Evolutionary conservation across 441 rosid genomes (phyloP).

Genomic region (Populus hybrid): DNA sequence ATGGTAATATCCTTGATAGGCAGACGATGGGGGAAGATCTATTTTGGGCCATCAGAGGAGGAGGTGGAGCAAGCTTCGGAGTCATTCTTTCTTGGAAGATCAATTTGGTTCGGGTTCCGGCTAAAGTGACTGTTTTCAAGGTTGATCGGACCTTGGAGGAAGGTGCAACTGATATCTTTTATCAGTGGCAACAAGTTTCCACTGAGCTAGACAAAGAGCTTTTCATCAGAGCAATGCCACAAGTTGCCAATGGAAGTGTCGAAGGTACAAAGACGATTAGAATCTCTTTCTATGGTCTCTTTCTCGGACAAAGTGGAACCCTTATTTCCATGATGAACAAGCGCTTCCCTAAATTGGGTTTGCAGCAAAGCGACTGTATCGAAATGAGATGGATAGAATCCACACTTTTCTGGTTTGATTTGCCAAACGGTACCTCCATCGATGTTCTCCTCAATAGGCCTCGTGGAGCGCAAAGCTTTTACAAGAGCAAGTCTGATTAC

Average conservation of each 20-base stretch:
- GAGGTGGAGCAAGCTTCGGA: not conserved
- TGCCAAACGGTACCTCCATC: slow-evolving; percentile 20
- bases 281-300: slow-evolving; percentile 10
- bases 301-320: slow-evolving; percentile 40
- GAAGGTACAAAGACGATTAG: not conserved
- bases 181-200: slow-evolving; percentile 54
- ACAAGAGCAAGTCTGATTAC: slow-evolving; percentile 44
- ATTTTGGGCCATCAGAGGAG: not conserved
- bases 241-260: not conserved
- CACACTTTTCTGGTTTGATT: slow-evolving; percentile 27
- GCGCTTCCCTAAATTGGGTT: slow-evolving; percentile 46
- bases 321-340: slow-evolving; percentile 39
- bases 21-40: not conserved
- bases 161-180: slow-evolving; percentile 20
- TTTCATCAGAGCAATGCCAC: slow-evolving; percentile 29
- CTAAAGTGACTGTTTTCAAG: not conserved
- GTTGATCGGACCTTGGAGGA: not conserved
- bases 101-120: not conserved
- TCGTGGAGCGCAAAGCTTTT: not conserved
- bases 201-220: slow-evolving; percentile 35
- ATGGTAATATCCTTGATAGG: not conserved
- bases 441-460: slow-evolving; percentile 29
- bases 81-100: not conserved
- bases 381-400: slow-evolving; percentile 53
- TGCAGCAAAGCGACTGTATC: slow-evolving; percentile 34